Percentiles rank a stretch among this genome's conserved stretches.
These are phyloP conservation scores for Musa balbisiana DNA, from an alignment of 202 grass and related monocot genomes.

Conservation along the genomic window DNA sequence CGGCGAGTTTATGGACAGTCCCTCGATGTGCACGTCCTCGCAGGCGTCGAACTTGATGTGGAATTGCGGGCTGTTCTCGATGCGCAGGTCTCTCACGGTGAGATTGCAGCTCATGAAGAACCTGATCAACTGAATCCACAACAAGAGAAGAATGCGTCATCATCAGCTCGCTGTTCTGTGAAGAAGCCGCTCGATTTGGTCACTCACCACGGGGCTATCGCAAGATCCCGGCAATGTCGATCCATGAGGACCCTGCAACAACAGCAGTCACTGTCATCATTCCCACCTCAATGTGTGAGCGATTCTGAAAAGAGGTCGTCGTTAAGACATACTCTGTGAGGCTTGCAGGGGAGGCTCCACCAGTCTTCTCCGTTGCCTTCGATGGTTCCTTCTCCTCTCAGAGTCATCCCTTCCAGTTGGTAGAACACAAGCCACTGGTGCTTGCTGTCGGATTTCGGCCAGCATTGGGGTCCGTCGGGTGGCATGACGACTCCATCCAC, in stretches of 20 bases:
- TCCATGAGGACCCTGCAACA: slow-evolving; percentile 67
- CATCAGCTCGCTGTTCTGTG: background rate
- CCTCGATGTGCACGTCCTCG: slow-evolving; percentile 69
- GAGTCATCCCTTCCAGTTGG: slow-evolving; percentile 51
- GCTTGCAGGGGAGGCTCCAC: slow-evolving; percentile 96
- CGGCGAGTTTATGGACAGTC: slow-evolving; percentile 61
- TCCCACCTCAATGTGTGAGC: background rate
- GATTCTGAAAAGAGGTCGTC: background rate
- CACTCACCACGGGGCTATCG: slow-evolving; percentile 70
- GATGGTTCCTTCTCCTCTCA: slow-evolving; percentile 66
- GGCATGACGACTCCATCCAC: slow-evolving; percentile 81
- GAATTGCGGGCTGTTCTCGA: slow-evolving; percentile 95
- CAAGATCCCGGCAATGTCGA: slow-evolving; percentile 76
- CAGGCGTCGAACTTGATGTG: slow-evolving; percentile 88
- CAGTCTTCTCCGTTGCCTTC: slow-evolving; percentile 88
- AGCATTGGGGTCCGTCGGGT: slow-evolving; percentile 66
- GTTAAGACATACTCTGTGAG: slow-evolving; percentile 60
- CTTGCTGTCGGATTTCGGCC: slow-evolving; percentile 63
- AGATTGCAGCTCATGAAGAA: slow-evolving; percentile 82
- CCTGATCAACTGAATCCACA: slow-evolving; percentile 48
- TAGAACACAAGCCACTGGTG: slow-evolving; percentile 82
- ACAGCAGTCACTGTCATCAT: background rate
- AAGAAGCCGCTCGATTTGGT: background rate
- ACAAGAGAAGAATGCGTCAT: background rate
- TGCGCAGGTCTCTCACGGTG: slow-evolving; percentile 43